A percentile compares a stretch with the other conserved stretches of the same genome.
phyloP scores from a whole-genome alignment of 1,139 yeast genomes.

The Scheffersomyces quercinus region DNA sequence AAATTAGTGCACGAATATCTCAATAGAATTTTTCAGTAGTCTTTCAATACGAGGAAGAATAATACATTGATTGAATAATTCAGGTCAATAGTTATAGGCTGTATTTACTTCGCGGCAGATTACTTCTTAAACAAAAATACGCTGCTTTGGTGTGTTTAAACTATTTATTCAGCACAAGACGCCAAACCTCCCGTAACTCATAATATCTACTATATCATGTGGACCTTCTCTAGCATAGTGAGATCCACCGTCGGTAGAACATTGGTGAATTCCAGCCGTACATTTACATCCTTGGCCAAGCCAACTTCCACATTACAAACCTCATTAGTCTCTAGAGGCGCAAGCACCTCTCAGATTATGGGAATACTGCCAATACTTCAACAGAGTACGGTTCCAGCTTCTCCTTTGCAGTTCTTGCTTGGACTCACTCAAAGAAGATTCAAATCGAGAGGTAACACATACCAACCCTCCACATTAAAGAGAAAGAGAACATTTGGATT shows the following conservation, averaged over 20 bases:
- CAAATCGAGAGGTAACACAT: constrained; percentile 90
- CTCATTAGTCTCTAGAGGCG: constrained; percentile 1
- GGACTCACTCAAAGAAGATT: constrained; percentile 63
- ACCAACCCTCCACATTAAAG: constrained; percentile 88
- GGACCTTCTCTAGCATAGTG: constrained; percentile 7
- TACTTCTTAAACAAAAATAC: too few relatives aligned
- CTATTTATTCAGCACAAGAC: too few relatives aligned
- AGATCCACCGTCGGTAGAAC: constrained; percentile 6
- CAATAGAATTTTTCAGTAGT: too few relatives aligned
- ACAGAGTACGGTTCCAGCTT: constrained; percentile 7
- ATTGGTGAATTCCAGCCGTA: constrained; percentile 10
- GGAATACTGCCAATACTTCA: constrained; percentile 3
- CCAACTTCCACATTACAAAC: constrained; percentile 12
- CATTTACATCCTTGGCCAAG: constrained; percentile 17
- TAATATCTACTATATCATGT: constrained; percentile 6
- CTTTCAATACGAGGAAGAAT: too few relatives aligned
- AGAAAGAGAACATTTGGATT: constrained; percentile 92
- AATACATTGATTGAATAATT: too few relatives aligned
- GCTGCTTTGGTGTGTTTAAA: too few relatives aligned
- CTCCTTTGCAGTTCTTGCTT: constrained; percentile 26
- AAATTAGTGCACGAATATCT: too few relatives aligned
- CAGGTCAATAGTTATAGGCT: too few relatives aligned
- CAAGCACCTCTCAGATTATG: neutral
- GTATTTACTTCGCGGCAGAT: too few relatives aligned
- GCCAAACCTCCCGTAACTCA: too few relatives aligned